Base-by-base conservation (phyloP, 2,329 filamentous ascomycete genomes). In the Boeremia lycopersici region DNA sequence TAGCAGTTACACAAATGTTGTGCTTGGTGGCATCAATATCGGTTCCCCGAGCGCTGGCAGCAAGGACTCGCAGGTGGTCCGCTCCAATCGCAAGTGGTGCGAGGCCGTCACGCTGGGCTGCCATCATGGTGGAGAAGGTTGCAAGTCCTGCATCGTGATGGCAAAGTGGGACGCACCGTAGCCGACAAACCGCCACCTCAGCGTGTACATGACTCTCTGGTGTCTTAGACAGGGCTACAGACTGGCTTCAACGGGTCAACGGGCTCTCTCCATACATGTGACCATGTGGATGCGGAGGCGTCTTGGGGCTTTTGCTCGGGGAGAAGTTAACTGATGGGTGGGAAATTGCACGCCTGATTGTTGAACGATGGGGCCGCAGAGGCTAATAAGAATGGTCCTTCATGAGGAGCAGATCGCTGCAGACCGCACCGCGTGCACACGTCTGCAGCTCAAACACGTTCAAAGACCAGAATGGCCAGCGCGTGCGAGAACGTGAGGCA, bases 11-110 rank as follows among this genome's bases (percentile, higher is more conserved):
- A 68, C 67, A 57, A 56, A 65, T 59, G 69, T 57, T 52, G 69
- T 71, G 63, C 60, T 51, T 33, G 49, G 68, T 67, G 61, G 59
- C 61, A 66, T 69, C 68, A 71, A 72, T 68, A 68, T 59, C 59
- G 55, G 57, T 59, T 48, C 28, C 35, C 55, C 52, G 40, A 41
- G 41, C 30, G 41, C 46, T 31, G 34, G 30, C 52, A 63, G 46
- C 56, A 60, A 53, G 45, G 36, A 56, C 56, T 57, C 42, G 57
- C 39, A 35, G 17, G 49, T 29, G 56, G 45, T 36, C 51, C 58
- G 59, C 52, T 49, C 52, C 53, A 56, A 61, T 54, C 42, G 41
- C 26, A 46, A 54, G 47, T 53, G 43, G 50, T 40, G 34, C 51
- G 44, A 57, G 60, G 45, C 45, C 52, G 34, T 49, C 48, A 35